Evolutionary conservation across 2,329 filamentous ascomycete species (phyloP).

Genomic region (Fusarium staphyleae): DNA sequence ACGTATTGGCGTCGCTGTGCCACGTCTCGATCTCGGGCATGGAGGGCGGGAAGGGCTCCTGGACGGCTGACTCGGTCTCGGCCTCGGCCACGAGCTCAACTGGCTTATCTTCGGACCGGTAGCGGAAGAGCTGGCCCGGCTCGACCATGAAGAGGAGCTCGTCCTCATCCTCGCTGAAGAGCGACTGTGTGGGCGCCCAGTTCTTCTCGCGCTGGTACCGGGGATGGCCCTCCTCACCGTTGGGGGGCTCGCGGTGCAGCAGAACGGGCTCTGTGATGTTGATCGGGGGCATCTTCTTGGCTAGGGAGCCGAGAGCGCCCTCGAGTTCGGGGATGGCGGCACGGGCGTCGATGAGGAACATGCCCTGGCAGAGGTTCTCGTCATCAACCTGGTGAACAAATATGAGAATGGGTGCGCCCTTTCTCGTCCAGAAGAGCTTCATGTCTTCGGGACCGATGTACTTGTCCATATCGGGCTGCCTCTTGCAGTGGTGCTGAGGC

Average conservation of each 20-base stretch:
- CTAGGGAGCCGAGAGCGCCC: slow-evolving; percentile 26
- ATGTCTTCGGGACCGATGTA: slow-evolving; percentile 37
- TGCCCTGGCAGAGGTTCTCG: slow-evolving; percentile 34
- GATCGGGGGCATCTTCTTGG: slow-evolving; percentile 26
- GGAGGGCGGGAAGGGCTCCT: slow-evolving; percentile 31
- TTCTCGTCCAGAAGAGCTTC: slow-evolving; percentile 37
- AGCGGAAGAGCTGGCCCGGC: slow-evolving; percentile 29
- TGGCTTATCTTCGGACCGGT: slow-evolving; percentile 17
- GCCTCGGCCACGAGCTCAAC: slow-evolving; percentile 18
- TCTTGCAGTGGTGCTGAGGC: slow-evolving; percentile 34
- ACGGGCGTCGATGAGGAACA: slow-evolving; percentile 33
- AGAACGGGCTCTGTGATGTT: slow-evolving; percentile 28
- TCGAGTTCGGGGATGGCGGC: slow-evolving; percentile 32
- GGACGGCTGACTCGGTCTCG: slow-evolving; percentile 25
- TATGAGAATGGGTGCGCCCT: slow-evolving; percentile 34
- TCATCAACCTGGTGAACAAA: slow-evolving; percentile 36
- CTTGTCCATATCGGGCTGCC: slow-evolving; percentile 35
- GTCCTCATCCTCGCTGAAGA: slow-evolving; percentile 28
- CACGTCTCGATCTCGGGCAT: slow-evolving; percentile 25
- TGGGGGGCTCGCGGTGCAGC: slow-evolving; percentile 27
- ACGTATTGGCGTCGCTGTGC: slow-evolving; percentile 28
- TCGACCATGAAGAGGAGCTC: slow-evolving; percentile 38
- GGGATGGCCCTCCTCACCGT: slow-evolving; percentile 18
- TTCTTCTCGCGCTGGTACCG: slow-evolving; percentile 37
- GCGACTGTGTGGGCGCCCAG: slow-evolving; percentile 31